A percentile compares a stretch with the other conserved stretches of the same genome.
These are phyloP conservation scores for Solanum hybrid DNA, from an alignment of 305 asterid species.

Conservation along the genomic window DNA sequence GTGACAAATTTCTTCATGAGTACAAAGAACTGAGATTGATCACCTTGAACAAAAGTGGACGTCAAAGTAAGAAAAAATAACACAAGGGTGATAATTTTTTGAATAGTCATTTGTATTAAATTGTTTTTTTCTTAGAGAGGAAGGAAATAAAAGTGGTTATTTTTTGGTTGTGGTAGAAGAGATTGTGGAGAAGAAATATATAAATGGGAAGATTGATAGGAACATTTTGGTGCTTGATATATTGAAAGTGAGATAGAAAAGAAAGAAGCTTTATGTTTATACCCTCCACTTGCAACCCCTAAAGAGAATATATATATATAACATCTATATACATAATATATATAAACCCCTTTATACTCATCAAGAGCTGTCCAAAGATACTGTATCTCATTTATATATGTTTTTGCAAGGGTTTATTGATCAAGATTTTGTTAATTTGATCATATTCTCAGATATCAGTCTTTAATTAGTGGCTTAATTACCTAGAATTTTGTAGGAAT, in stretches of 20 bases:
- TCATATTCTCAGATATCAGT: background rate
- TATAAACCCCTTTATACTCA: slow-evolving; percentile 18
- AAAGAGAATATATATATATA: slow-evolving; percentile 7
- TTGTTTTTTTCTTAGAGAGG: background rate
- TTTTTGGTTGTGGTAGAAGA: slow-evolving; percentile 21
- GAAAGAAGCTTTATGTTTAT: slow-evolving; percentile 55
- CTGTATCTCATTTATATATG: slow-evolving; percentile 13
- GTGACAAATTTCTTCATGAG: slow-evolving; percentile 25
- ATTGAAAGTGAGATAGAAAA: slow-evolving; percentile 19
- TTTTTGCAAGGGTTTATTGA: slow-evolving; percentile 7
- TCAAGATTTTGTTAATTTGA: slow-evolving; percentile 9
- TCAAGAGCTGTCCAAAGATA: slow-evolving; percentile 7
- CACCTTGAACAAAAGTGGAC: slow-evolving; percentile 18
- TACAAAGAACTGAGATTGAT: slow-evolving; percentile 40
- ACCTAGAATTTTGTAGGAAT: background rate
- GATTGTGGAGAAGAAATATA: slow-evolving; percentile 34
- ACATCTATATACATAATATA: slow-evolving; percentile 10
- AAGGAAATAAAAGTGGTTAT: slow-evolving; percentile 1
- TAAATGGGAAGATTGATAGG: slow-evolving; percentile 39
- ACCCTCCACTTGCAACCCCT: slow-evolving; percentile 33
- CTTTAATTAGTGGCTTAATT: background rate
- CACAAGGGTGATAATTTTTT: slow-evolving; percentile 9
- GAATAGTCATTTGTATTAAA: slow-evolving; percentile 27
- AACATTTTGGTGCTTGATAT: slow-evolving; percentile 26
- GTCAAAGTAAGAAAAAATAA: slow-evolving; percentile 9